These are phyloP conservation scores for Cladosporium sphaerospermum DNA, from an alignment of 2,329 filamentous ascomycete species.

Conservation along the genomic window DNA sequence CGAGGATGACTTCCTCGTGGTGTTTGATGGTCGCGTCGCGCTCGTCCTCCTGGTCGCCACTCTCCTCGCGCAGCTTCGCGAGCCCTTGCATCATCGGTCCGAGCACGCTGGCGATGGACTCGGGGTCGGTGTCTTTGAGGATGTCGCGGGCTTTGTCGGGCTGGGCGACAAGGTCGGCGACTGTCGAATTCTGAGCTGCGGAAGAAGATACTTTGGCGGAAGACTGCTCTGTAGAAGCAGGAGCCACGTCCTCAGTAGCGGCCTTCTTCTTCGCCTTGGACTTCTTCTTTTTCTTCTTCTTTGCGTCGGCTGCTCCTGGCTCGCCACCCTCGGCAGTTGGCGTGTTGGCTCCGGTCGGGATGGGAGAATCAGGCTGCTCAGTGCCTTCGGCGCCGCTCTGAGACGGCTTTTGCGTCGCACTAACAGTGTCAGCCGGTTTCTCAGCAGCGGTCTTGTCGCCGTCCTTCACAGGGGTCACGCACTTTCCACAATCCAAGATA, in stretches of 20 bases:
- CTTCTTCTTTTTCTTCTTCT: conserved; percentile 81
- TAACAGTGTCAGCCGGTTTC: conserved; percentile 7
- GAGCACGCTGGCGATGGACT: not conserved
- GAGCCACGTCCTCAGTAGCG: conserved; percentile 34
- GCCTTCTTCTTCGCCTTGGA: conserved; percentile 71
- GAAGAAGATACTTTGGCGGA: conserved; percentile 25
- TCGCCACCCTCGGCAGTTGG: conserved; percentile 20
- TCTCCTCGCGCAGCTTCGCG: conserved; percentile 6
- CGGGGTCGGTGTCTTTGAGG: conserved; percentile 5
- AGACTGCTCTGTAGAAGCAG: conserved; percentile 14
- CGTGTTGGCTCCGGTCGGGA: conserved; percentile 22
- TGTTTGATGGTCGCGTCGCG: conserved; percentile 1
- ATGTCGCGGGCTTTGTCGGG: conserved; percentile 18
- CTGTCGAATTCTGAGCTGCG: conserved; percentile 6
- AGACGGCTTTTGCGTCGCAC: conserved; percentile 16
- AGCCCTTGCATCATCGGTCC: conserved; percentile 1
- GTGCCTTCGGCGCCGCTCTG: conserved; percentile 22
- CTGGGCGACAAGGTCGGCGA: conserved; percentile 17
- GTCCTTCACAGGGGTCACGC: conserved; percentile 17
- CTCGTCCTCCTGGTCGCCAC: conserved; percentile 16
- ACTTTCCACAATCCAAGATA: conserved; percentile 31
- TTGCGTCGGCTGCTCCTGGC: conserved; percentile 39
- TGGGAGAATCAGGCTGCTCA: conserved; percentile 19
- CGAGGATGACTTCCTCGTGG: conserved; percentile 14
- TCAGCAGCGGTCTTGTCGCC: not conserved